phyloP scores from a whole-genome alignment of 2,329 filamentous ascomycete species.

The Rhynchosporium agropyri region DNA sequence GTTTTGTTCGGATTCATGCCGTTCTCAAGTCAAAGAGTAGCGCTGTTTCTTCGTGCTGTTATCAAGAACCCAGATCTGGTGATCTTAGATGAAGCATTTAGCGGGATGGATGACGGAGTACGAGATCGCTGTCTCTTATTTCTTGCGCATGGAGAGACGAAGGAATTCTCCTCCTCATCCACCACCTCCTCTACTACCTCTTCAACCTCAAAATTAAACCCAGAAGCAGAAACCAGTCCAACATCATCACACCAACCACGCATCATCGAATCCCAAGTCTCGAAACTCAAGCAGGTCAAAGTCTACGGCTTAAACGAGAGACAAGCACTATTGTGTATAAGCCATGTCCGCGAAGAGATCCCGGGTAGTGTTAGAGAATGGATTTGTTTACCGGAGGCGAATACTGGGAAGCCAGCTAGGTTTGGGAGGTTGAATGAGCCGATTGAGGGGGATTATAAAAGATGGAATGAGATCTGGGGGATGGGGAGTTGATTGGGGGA shows the following conservation, averaged over 20 bases:
- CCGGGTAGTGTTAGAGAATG: slow-evolving; percentile 81
- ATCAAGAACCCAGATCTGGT: slow-evolving; percentile 81
- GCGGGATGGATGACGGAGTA: slow-evolving; percentile 78
- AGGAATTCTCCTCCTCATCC: slow-evolving; percentile 42
- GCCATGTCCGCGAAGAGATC: slow-evolving; percentile 88
- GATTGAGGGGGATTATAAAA: slow-evolving; percentile 55
- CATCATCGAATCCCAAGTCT: slow-evolving; percentile 51
- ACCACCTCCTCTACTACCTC: slow-evolving; percentile 7
- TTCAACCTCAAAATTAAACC: too few species aligned
- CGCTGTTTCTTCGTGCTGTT: slow-evolving; percentile 80
- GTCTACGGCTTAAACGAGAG: slow-evolving; percentile 65
- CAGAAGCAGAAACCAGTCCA: not conserved
- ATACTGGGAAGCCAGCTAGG: slow-evolving; percentile 60
- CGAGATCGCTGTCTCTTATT: slow-evolving; percentile 88
- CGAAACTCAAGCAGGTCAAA: slow-evolving; percentile 49
- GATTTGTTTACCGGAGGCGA: slow-evolving; percentile 81
- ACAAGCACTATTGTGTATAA: slow-evolving; percentile 90
- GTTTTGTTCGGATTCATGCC: slow-evolving; percentile 72
- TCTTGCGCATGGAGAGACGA: slow-evolving; percentile 65
- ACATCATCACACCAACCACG: not conserved
- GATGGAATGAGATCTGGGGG: slow-evolving; percentile 71
- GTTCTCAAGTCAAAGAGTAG: slow-evolving; percentile 81
- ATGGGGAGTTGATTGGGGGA: slow-evolving; percentile 25
- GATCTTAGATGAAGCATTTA: slow-evolving; percentile 85
- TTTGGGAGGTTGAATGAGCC: slow-evolving; percentile 67